Evolutionary conservation across 1,139 yeast genomes (phyloP), one percentile per base, ranked within the genome.

Genomic region (Debaryomycetaceae sp.): DNA sequence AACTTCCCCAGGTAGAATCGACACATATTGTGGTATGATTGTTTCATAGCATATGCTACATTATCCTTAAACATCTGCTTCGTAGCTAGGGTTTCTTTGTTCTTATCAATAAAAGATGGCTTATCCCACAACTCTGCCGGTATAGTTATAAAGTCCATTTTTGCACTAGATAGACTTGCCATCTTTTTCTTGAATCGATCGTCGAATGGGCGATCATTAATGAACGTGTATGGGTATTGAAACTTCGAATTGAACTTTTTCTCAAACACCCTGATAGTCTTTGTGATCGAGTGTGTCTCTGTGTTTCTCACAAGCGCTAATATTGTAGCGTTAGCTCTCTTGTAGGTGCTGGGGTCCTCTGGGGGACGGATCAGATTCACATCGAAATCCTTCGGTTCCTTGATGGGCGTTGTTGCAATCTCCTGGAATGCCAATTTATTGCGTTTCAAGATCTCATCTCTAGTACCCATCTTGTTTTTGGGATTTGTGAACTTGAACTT

Each of bases 1-100:
- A 87, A 84, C 48, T 67, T 68, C 11, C 83, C 82, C 52, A 85
- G 82, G 58, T 86, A 73, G 45, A 66, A 66, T 37, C 72, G 52
- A 54, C 95, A 86, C 95, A 86, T 86, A 56, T 84, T 82, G 55
- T 84, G 93, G 58, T 87, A 87, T 0, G 88, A 81, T n/a, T 58
- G 64, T 61, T 66, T 71, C 36, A 70, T 68, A 1, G 91, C 87
- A 56, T 86, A 85, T 4, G 85, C 84, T 7, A 87, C 79, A 14
- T 76, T 66, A 39, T 79, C 72, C 20, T 66, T 59, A 4, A 57
- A 62, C 53, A 84, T 50, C 35, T 62, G 53, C 34, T 65, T 58
- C 69, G 73, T 72, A 5, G 69, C 77, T 34, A 62, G 54, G 4
- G 53, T 47, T 49, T 76, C 80, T 34, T 67, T 72, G 6, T 56